Conservation (phyloP, 1,139 yeast species). For the Hanseniaspora sp. region DNA sequence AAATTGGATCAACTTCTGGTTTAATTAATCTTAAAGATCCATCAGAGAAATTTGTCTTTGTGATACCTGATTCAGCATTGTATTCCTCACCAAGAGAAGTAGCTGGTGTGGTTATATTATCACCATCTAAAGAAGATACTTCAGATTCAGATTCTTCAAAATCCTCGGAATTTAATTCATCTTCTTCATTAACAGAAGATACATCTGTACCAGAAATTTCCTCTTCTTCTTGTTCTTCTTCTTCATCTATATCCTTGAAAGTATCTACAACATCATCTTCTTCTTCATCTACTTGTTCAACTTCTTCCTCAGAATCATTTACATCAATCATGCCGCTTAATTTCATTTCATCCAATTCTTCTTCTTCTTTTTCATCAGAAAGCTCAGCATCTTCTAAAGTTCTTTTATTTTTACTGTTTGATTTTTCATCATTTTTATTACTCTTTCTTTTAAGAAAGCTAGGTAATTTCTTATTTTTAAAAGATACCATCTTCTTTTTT, state of each 20-base stretch:
- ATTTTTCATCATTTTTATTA: neutral
- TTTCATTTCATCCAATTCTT: conserved; percentile 20
- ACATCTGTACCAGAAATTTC: conserved; percentile 14
- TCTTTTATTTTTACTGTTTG: conserved; percentile 28
- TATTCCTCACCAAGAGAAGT: conserved; percentile 44
- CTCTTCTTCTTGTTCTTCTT: conserved; percentile 33
- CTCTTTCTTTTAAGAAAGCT: conserved; percentile 9
- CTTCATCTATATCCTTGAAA: conserved; percentile 31
- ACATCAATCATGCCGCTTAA: conserved; percentile 18
- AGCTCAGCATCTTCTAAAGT: conserved; percentile 24
- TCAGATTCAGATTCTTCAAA: conserved; percentile 10
- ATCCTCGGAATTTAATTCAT: conserved; percentile 4
- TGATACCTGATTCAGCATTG: conserved; percentile 35
- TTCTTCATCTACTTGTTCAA: conserved; percentile 32
- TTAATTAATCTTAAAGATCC: conserved; percentile 64
- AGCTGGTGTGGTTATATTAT: conserved; percentile 42
- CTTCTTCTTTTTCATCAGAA: conserved; percentile 21
- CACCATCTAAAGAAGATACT: conserved; percentile 30
- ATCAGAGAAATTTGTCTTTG: conserved; percentile 57
- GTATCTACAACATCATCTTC: conserved; percentile 32
- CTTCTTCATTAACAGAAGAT: conserved; percentile 11
- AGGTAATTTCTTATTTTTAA: conserved; percentile 9
- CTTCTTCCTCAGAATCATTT: conserved; percentile 30
- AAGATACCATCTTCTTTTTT: conserved; percentile 9
- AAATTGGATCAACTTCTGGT: conserved; percentile 86